These are phyloP conservation scores for Euryodendron excelsum DNA, from an alignment of 148 eudicot genomes.

Conservation along the genomic window DNA sequence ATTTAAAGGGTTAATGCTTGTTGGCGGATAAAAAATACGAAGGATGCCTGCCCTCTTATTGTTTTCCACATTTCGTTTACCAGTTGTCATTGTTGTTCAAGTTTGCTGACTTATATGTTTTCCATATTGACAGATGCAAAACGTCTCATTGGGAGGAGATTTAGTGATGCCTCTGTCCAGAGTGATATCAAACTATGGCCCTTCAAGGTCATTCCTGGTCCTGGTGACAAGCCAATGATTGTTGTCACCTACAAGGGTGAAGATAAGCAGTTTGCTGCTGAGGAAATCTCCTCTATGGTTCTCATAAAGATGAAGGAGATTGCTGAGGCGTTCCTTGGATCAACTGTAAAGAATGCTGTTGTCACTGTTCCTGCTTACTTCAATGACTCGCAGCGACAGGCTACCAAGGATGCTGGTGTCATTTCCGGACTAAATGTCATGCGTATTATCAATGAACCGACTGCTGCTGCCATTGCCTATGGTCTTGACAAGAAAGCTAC, in stretches of 20 bases:
- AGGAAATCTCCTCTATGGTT: slow-evolving; percentile 19
- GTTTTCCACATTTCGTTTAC: too few species aligned
- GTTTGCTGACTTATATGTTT: not conserved
- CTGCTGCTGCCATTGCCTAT: slow-evolving; percentile 22
- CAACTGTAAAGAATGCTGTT: slow-evolving; percentile 16
- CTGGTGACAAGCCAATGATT: slow-evolving; percentile 22
- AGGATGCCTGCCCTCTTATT: too few species aligned
- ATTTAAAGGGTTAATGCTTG: too few species aligned
- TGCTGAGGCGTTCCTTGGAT: slow-evolving; percentile 17
- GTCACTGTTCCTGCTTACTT: slow-evolving; percentile 21
- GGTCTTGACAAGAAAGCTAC: slow-evolving; percentile 19
- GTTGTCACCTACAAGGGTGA: slow-evolving; percentile 18
- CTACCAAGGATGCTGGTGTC: slow-evolving; percentile 20
- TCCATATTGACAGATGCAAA: slow-evolving; percentile 13
- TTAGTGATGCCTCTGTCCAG: slow-evolving; percentile 13
- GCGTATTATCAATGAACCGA: slow-evolving; percentile 22
- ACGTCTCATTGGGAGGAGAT: slow-evolving; percentile 23
- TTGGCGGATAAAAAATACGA: too few species aligned
- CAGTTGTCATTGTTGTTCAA: too few species aligned
- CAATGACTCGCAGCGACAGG: slow-evolving; percentile 19
- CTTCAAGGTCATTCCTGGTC: slow-evolving; percentile 18
- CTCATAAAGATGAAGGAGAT: slow-evolving; percentile 17
- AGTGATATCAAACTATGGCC: slow-evolving; percentile 14
- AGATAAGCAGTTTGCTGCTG: slow-evolving; percentile 21
- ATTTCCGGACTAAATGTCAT: slow-evolving; percentile 18